Conservation (phyloP, 73 alveolate species). For the Stentor coeruleus region DNA sequence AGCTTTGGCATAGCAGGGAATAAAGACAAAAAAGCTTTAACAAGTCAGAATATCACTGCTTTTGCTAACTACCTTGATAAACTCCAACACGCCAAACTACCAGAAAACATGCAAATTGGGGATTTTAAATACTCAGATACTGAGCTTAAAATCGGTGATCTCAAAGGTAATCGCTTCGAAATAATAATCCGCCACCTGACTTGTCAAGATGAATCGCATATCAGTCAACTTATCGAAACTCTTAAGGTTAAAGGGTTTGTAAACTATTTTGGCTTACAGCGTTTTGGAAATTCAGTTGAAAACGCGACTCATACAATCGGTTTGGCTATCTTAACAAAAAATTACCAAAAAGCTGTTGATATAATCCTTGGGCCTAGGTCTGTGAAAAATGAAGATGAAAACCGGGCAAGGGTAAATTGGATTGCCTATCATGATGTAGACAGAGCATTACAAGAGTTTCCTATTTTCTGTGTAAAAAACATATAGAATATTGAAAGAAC, state of each 20-base stretch:
- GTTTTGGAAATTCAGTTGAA: constrained; percentile 51
- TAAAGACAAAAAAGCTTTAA: constrained; percentile 97
- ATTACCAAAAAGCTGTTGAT: constrained; percentile 54
- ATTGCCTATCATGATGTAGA: constrained; percentile 49
- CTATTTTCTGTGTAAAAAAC: constrained; percentile 54
- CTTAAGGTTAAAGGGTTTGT: constrained; percentile 87
- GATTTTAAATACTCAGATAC: constrained; percentile 68
- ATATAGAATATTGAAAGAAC: constrained; percentile 63
- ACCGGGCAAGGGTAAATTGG: constrained; percentile 32
- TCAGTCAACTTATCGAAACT: constrained; percentile 43
- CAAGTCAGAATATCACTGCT: constrained; percentile 85
- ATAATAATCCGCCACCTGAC: constrained; percentile 70
- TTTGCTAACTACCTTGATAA: constrained; percentile 27
- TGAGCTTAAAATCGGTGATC: constrained; percentile 85
- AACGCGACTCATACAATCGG: constrained; percentile 51
- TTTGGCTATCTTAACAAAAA: constrained; percentile 32
- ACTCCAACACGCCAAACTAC: background rate
- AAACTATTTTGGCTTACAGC: constrained; percentile 40
- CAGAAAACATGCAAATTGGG: constrained; percentile 56
- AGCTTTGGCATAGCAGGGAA: constrained; percentile 90
- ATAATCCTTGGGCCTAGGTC: constrained; percentile 25
- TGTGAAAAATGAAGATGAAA: constrained; percentile 24
- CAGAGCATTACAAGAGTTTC: constrained; percentile 44
- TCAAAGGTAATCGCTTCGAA: constrained; percentile 93
- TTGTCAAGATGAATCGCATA: background rate